Conservation (phyloP, 768 basidiomycete species). For the Mycena olivaceomarginata region DNA sequence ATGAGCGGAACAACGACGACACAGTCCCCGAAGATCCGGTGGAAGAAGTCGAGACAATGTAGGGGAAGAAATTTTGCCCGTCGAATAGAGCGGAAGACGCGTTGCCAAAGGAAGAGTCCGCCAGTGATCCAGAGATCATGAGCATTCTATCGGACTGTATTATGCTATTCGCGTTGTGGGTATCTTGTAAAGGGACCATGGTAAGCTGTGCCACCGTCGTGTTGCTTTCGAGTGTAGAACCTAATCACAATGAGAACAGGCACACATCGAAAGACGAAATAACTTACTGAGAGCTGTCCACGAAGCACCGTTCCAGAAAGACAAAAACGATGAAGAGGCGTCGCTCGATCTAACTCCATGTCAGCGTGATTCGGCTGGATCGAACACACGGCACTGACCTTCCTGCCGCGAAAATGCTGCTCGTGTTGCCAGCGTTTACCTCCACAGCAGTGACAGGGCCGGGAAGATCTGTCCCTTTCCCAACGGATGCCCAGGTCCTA, state of each 20-base stretch:
- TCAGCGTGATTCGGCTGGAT: not conserved
- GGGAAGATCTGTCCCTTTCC: slow-evolving; percentile 77
- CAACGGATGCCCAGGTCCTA: slow-evolving; percentile 83
- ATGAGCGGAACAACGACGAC: slow-evolving; percentile 89
- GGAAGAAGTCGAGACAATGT: slow-evolving; percentile 79
- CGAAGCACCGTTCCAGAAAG: slow-evolving; percentile 87
- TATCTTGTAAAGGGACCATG: slow-evolving; percentile 92
- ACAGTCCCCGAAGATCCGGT: slow-evolving; percentile 83
- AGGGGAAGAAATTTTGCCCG: slow-evolving; percentile 88
- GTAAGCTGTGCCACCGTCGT: slow-evolving; percentile 88
- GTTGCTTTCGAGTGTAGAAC: slow-evolving; percentile 69
- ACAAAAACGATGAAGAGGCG: slow-evolving; percentile 81
- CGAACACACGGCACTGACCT: slow-evolving; percentile 67
- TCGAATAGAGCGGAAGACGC: slow-evolving; percentile 93
- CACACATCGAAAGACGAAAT: not conserved
- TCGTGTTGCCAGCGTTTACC: slow-evolving; percentile 86
- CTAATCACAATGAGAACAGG: slow-evolving; percentile 57
- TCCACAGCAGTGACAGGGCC: slow-evolving; percentile 94
- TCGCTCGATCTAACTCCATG: slow-evolving; percentile 67
- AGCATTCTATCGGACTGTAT: slow-evolving; percentile 93
- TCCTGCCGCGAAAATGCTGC: slow-evolving; percentile 94
- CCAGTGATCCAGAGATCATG: slow-evolving; percentile 88
- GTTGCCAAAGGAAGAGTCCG: slow-evolving; percentile 82
- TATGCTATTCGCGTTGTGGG: slow-evolving; percentile 81
- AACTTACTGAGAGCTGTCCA: slow-evolving; percentile 83